Conservation (phyloP, 2,329 filamentous ascomycete species). For the Cercospora zeina region DNA sequence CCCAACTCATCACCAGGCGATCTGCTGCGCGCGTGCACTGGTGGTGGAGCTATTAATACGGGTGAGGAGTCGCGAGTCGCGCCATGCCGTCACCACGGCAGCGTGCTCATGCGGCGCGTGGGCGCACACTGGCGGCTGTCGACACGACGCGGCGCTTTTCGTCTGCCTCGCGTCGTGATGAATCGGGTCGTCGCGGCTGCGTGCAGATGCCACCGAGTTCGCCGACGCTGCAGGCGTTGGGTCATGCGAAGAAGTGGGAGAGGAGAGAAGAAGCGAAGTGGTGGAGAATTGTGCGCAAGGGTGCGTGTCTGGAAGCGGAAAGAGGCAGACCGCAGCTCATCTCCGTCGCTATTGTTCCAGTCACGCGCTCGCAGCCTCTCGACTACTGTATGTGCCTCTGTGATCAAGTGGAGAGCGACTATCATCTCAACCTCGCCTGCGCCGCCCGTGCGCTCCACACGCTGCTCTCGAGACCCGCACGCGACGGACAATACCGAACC, state of each 20-base stretch:
- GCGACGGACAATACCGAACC: background rate
- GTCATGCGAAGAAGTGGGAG: slow-evolving; percentile 1
- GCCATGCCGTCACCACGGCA: slow-evolving; percentile 9
- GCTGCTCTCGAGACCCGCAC: background rate
- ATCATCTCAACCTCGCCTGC: background rate
- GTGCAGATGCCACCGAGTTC: slow-evolving; percentile 4
- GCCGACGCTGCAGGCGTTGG: background rate
- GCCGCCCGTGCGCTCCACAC: background rate
- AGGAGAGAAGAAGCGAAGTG: background rate
- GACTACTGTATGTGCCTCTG: background rate
- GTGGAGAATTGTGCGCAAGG: background rate
- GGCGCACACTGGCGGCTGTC: slow-evolving; percentile 6
- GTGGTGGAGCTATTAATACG: slow-evolving; percentile 8
- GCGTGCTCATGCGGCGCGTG: background rate
- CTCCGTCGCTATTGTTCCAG: background rate
- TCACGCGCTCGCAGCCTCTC: slow-evolving; percentile 11
- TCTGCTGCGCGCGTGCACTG: slow-evolving; percentile 9
- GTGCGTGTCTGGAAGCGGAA: background rate
- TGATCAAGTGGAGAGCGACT: slow-evolving; percentile 13
- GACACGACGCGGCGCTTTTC: slow-evolving; percentile 11
- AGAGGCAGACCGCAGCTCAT: slow-evolving; percentile 10
- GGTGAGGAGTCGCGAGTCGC: background rate
- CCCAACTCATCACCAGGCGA: background rate
- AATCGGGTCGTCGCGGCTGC: slow-evolving; percentile 1
- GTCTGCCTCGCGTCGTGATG: background rate